phyloP scores from a whole-genome alignment of 108 stramenopile species.

The Bacterosira constricta region DNA sequence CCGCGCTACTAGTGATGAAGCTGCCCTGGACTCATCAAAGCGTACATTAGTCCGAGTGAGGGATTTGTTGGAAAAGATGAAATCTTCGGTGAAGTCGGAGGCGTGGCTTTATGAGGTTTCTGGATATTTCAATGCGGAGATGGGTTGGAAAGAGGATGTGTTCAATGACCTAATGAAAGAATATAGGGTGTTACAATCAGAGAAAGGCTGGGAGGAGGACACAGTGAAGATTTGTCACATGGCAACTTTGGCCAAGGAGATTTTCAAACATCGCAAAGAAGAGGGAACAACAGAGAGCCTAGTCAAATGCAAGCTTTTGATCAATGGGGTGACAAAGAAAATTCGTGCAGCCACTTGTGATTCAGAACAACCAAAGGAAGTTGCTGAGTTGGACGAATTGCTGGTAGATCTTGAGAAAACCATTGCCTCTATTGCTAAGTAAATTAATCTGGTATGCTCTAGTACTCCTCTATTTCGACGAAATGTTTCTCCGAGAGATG shows the following conservation, averaged over 20 bases:
- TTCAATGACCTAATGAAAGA: constrained; percentile 84
- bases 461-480: no score
- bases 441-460: no score
- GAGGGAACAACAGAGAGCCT: constrained; percentile 53
- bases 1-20: constrained; percentile 23
- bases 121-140: constrained; percentile 63
- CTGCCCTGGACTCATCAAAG: constrained; percentile 57
- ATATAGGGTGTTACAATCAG: constrained; percentile 64
- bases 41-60: constrained; percentile 68
- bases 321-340: constrained; percentile 67
- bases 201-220: constrained; percentile 76
- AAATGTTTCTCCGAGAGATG: no score
- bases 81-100: constrained; percentile 45
- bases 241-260: constrained; percentile 55
- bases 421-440: background rate
- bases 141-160: constrained; percentile 67
- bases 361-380: constrained; percentile 42
- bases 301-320: constrained; percentile 65
- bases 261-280: constrained; percentile 51
- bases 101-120: constrained; percentile 79
- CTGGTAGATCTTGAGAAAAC: constrained; percentile 46
- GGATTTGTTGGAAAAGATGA: constrained; percentile 64
- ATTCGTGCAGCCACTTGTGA: constrained; percentile 43
- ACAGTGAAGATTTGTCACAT: constrained; percentile 55
- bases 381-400: constrained; percentile 45